These are phyloP conservation scores for Capsicum pubescens DNA, from an alignment of 257 asterid species.

Conservation along the genomic window DNA sequence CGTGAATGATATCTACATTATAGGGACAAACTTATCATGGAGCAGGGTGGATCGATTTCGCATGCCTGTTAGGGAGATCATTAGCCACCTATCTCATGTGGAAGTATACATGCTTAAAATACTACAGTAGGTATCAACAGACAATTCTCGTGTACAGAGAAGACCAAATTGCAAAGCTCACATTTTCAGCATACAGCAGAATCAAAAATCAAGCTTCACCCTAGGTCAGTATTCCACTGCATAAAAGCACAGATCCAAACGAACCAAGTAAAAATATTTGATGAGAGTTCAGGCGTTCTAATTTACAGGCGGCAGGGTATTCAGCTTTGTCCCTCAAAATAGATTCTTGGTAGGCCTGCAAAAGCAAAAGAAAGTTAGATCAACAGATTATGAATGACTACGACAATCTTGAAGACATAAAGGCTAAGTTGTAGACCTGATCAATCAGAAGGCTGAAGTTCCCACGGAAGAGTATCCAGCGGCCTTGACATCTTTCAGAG, in stretches of 20 bases:
- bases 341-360: constrained; percentile 19
- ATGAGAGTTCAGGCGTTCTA: constrained; percentile 22
- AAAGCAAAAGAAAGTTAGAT: constrained; percentile 14
- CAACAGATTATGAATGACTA: constrained; percentile 2
- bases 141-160: background rate
- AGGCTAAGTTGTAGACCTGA: constrained; percentile 41
- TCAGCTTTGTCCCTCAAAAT: constrained; percentile 43
- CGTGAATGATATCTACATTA: background rate
- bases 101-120: constrained; percentile 10
- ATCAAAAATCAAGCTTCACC: constrained; percentile 22
- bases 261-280: constrained; percentile 8
- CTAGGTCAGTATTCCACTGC: constrained; percentile 21
- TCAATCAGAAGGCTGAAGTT: constrained; percentile 62
- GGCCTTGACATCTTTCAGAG: constrained; percentile 83
- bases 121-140: constrained; percentile 23
- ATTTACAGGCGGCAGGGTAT: constrained; percentile 37
- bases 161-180: background rate
- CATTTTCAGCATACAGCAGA: background rate
- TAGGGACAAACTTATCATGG: background rate
- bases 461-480: constrained; percentile 91
- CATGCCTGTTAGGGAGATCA: background rate
- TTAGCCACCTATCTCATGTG: background rate
- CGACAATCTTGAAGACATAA: background rate
- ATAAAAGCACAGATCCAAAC: constrained; percentile 28
- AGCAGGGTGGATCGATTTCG: background rate